phyloP scores from a whole-genome alignment of 1,284 basidiomycete species.

The Phenoliferia sp. region DNA sequence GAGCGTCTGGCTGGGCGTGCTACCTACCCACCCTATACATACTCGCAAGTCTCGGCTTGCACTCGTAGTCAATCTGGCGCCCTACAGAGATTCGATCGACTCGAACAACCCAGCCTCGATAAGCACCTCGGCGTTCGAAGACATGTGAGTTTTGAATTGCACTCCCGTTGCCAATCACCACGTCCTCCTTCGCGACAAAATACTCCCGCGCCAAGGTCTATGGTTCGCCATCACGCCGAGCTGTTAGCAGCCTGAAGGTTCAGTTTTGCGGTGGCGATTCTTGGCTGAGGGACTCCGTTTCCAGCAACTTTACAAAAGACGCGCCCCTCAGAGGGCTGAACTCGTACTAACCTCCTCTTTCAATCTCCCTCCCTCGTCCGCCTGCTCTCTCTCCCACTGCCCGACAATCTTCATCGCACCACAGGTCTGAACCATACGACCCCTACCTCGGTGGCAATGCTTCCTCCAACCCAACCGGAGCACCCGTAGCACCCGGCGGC shows the following conservation, averaged over 20 bases:
- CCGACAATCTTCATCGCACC: background rate
- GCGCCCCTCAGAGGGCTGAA: background rate
- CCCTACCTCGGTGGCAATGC: conserved; percentile 74
- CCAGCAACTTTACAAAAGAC: background rate
- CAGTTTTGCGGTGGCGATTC: background rate
- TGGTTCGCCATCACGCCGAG: background rate
- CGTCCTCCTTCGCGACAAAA: background rate
- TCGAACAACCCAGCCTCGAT: background rate
- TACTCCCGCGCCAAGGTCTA: too few relatives aligned
- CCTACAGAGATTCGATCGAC: background rate
- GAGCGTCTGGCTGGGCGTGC: too few relatives aligned
- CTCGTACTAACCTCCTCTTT: background rate
- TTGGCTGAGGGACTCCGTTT: background rate
- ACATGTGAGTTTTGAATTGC: background rate
- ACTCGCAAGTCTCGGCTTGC: too few relatives aligned
- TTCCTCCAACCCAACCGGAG: background rate
- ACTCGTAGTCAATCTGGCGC: background rate
- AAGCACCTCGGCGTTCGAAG: conserved; percentile 2
- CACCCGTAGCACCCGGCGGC: conserved; percentile 4
- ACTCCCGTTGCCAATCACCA: background rate
- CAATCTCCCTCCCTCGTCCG: background rate
- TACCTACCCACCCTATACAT: too few relatives aligned
- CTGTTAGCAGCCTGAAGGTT: background rate
- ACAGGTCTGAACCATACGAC: conserved; percentile 73
- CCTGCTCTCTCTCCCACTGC: background rate